Base-by-base conservation (phyloP, 139 green algal species). In the Microglena sp. region DNA sequence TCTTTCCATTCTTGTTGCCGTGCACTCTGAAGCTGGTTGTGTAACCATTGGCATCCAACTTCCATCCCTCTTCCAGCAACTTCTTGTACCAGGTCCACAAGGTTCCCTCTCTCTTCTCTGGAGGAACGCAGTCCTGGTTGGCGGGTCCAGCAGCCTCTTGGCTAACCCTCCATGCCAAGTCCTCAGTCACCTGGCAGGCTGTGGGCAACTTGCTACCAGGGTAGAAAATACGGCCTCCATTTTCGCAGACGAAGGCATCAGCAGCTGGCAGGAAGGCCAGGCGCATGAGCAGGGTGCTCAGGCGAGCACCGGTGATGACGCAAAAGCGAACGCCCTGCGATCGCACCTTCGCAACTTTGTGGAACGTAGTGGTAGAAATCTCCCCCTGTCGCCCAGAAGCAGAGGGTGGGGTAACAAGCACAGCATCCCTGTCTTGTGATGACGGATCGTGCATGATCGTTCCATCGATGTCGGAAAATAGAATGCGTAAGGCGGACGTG, bases 241-340 rank as follows among this genome's bases (percentile, higher is more conserved):
- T 91, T 55, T 93, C 86, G 60, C 78, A 84, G 1, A 90, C 82
- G 62, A 80, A 85, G 6, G 86, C 86, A 60, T 93, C 86, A 5
- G 82, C 83, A 2, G 66, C 66, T 5, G 86, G 86, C 56, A 93
- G 78, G 73, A 77, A 91, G 2, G 87, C 78, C 55, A 93, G 76
- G 18, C 87, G 82, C 71, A 84, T 82, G 40, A 92, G 78, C 45
- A 93, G 55, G n/a, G 87, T 93, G 15, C 71, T 71, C 21, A 77
- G 76, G 15, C 80, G 62, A 0, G 82, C 82, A n/a, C 87, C 87
- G 6, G 75, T 78, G 8, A 84, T 62, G 30, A 84, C 55, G 0
- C 83, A 76, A 24, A 87, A 69, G 18, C 69, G 65, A 1, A 65
- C 33, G 1, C 75, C 77, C 1, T 33, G 32, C 8, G 46, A 15